Conservation (phyloP, 139 green algal genomes). For the Chlamydomonas sphaeroides region DNA sequence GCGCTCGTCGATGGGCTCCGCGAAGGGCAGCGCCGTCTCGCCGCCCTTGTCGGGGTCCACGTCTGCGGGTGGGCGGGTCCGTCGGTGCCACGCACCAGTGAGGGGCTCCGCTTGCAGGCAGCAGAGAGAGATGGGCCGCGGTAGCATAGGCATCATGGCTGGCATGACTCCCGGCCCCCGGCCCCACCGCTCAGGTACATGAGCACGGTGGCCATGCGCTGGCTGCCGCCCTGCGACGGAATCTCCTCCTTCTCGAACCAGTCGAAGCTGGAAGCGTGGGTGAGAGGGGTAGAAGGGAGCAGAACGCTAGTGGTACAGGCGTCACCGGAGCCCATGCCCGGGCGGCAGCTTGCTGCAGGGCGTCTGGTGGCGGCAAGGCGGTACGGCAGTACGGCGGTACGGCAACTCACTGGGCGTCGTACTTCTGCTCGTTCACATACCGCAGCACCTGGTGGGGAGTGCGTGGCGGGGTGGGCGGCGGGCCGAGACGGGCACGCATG, state of each 20-base stretch:
- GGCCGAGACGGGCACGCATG: neutral
- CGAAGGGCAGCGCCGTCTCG: conserved; percentile 71
- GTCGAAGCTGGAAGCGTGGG: conserved; percentile 27
- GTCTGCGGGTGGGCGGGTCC: neutral
- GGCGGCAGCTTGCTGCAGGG: neutral
- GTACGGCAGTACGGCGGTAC: neutral
- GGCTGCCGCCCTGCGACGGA: neutral
- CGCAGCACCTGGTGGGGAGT: conserved; percentile 37
- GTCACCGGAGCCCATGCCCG: neutral
- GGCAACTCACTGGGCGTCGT: conserved; percentile 37
- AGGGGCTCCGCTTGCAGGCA: too few relatives aligned
- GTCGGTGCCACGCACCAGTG: neutral
- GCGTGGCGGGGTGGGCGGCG: neutral
- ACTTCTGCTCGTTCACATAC: conserved; percentile 58
- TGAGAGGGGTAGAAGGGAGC: neutral
- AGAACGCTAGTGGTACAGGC: neutral
- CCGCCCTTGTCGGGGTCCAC: conserved; percentile 47
- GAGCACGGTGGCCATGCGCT: conserved; percentile 62
- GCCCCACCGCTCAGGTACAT: conserved; percentile 60
- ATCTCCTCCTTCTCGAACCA: conserved; percentile 40
- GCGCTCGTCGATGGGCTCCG: conserved; percentile 48
- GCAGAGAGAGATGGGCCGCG: neutral
- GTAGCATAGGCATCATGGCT: neutral
- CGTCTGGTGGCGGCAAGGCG: neutral
- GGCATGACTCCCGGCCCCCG: neutral